A percentile compares a stretch with the other conserved stretches of the same genome.
These are phyloP conservation scores for Mycena galopus DNA, from an alignment of 768 basidiomycete species.

Conservation along the genomic window DNA sequence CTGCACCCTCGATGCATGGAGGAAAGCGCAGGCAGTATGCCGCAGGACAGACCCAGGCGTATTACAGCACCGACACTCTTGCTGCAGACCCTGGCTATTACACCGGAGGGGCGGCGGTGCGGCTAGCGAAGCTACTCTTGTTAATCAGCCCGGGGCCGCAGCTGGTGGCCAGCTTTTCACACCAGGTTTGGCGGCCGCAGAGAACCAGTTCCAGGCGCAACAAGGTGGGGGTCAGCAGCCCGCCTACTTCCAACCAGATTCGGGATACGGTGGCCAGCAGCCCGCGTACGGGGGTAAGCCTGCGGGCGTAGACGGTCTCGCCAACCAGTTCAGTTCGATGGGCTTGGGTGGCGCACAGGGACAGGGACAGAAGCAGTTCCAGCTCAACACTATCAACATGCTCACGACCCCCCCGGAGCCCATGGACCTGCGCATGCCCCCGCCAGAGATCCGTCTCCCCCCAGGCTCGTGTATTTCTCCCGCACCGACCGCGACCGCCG, in stretches of 20 bases:
- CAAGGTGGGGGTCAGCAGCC: conserved; percentile 57
- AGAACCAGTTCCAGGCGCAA: conserved; percentile 76
- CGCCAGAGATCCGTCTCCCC: conserved; percentile 92
- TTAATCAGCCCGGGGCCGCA: conserved; percentile 48
- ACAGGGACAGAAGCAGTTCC: conserved; percentile 83
- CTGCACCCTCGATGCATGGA: conserved; percentile 59
- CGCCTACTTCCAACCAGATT: conserved; percentile 46
- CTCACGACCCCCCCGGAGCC: conserved; percentile 95
- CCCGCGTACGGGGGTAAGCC: conserved; percentile 45
- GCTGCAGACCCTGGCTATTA: conserved; percentile 59
- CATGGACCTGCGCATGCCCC: conserved; percentile 80
- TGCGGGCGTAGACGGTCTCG: conserved; percentile 71
- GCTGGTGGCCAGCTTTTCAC: conserved; percentile 81
- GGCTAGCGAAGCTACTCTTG: conserved; percentile 45
- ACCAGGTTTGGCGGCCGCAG: conserved; percentile 81
- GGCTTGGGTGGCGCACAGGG: conserved; percentile 81
- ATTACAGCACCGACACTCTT: conserved; percentile 66
- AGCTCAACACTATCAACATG: conserved; percentile 90
- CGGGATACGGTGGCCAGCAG: conserved; percentile 55
- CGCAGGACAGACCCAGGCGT: conserved; percentile 92
- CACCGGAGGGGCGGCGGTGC: conserved; percentile 51
- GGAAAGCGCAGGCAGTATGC: conserved; percentile 93
- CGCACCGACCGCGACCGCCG: conserved; percentile 84
- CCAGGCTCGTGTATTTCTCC: conserved; percentile 86
- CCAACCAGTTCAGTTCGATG: conserved; percentile 93